Percentiles rank a stretch among this genome's conserved stretches.
Evolutionary conservation across 768 basidiomycete genomes (phyloP).

Genomic region (Suillus weaverae): DNA sequence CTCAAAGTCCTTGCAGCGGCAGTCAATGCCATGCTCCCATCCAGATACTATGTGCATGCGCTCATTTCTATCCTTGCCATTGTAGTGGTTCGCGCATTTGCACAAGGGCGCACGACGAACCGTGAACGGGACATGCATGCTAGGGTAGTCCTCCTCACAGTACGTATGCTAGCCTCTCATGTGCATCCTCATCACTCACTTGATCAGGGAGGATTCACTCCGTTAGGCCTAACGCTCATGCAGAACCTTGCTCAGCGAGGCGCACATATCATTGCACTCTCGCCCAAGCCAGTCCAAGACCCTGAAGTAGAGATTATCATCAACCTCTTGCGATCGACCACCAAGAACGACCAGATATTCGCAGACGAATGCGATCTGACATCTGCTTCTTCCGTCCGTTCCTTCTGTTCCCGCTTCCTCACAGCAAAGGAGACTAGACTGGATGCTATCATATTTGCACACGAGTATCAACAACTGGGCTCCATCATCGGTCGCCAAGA

Average conservation of each 20-base stretch:
- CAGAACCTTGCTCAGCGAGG: constrained; percentile 70
- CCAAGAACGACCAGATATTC: constrained; percentile 74
- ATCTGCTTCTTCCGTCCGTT: constrained; percentile 63
- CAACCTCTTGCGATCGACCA: constrained; percentile 67
- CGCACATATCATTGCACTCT: constrained; percentile 77
- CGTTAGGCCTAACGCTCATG: constrained; percentile 35
- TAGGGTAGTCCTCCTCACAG: constrained; percentile 69
- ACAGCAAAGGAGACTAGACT: constrained; percentile 64
- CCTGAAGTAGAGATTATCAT: constrained; percentile 59
- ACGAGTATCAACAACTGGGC: constrained; percentile 73
- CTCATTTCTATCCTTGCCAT: constrained; percentile 43
- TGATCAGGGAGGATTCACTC: constrained; percentile 67
- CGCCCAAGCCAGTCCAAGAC: constrained; percentile 52
- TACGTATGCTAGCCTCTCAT: constrained; percentile 30
- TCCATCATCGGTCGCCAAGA: constrained; percentile 37
- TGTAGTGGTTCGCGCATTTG: constrained; percentile 54
- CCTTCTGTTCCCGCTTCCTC: constrained; percentile 69
- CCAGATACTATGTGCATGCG: constrained; percentile 57
- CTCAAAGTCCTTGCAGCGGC: constrained; percentile 46
- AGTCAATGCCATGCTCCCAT: constrained; percentile 47
- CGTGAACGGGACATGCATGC: constrained; percentile 78
- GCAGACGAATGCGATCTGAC: constrained; percentile 77
- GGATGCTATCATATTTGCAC: constrained; percentile 78
- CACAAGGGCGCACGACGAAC: constrained; percentile 68
- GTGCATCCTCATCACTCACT: background rate